Conservation (phyloP, 2,329 filamentous ascomycete species). For the Graphilbum sp. region DNA sequence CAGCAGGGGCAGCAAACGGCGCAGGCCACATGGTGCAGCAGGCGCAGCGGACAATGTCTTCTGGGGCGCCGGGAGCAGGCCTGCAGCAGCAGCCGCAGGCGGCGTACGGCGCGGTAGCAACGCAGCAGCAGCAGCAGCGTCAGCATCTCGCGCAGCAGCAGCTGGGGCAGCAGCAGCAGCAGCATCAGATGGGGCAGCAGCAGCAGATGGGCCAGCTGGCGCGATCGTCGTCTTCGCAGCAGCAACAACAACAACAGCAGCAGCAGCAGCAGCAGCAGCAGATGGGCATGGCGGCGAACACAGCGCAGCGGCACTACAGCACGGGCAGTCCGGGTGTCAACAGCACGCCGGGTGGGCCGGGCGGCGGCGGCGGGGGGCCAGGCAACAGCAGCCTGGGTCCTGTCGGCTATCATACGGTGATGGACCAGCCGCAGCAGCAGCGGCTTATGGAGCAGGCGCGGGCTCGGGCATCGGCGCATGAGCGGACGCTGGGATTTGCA, state of each 20-base stretch:
- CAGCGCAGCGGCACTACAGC: constrained; percentile 17
- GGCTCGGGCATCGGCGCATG: constrained; percentile 25
- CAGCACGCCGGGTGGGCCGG: constrained; percentile 10
- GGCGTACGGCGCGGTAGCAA: not conserved
- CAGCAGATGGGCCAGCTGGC: constrained; percentile 12
- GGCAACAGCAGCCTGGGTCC: constrained; percentile 15
- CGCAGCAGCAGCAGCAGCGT: not conserved
- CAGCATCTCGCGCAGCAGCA: not conserved
- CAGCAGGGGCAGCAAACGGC: constrained; percentile 28
- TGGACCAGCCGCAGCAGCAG: constrained; percentile 32
- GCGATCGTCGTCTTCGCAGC: constrained; percentile 21
- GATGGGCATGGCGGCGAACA: constrained; percentile 5
- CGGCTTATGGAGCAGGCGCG: constrained; percentile 34
- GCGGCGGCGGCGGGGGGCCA: constrained; percentile 14
- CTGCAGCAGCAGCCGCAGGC: not conserved
- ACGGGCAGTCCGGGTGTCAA: constrained; percentile 1
- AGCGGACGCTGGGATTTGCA: constrained; percentile 22
- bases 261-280: constrained; percentile 13
- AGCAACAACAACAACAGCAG: constrained; percentile 10
- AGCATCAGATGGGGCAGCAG: constrained; percentile 12
- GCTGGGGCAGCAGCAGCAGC: not conserved
- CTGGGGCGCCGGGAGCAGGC: constrained; percentile 14
- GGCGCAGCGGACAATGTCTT: constrained; percentile 22
- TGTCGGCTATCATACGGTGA: constrained; percentile 31
- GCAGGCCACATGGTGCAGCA: constrained; percentile 21